These are phyloP conservation scores for Cairneyella variabilis DNA, from an alignment of 495 filamentous ascomycete genomes.

Conservation along the genomic window DNA sequence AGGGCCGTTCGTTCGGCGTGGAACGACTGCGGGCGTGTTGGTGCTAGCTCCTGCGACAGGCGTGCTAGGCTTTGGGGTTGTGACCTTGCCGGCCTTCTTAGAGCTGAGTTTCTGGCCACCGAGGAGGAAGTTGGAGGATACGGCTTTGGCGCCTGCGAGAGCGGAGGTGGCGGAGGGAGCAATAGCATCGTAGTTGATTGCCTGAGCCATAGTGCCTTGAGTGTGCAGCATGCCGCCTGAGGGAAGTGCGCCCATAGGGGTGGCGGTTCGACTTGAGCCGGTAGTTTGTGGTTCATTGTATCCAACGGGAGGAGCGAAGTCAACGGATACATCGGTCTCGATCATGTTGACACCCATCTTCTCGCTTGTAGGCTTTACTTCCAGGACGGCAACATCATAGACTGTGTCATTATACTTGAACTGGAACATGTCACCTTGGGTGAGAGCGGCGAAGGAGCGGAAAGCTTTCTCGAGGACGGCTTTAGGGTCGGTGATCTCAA, in stretches of 20 bases:
- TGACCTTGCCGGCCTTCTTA: conserved; percentile 74
- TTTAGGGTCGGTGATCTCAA: conserved; percentile 95
- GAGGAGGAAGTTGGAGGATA: conserved; percentile 73
- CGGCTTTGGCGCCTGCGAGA: conserved; percentile 55
- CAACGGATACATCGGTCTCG: conserved; percentile 92
- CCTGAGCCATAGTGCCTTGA: conserved; percentile 91
- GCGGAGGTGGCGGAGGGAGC: conserved; percentile 68
- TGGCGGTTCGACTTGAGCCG: conserved; percentile 55
- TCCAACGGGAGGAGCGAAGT: conserved; percentile 90
- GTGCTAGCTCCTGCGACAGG: conserved; percentile 68
- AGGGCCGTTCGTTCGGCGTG: conserved; percentile 66
- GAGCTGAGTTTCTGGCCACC: conserved; percentile 74
- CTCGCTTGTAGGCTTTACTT: conserved; percentile 77
- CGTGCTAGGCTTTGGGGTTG: conserved; percentile 77
- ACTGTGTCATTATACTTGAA: conserved; percentile 92
- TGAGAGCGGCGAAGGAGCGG: conserved; percentile 89
- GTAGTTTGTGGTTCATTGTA: conserved; percentile 79
- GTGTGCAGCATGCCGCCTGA: conserved; percentile 70
- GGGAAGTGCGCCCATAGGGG: conserved; percentile 53
- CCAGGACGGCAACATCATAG: conserved; percentile 87
- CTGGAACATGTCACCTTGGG: conserved; percentile 87
- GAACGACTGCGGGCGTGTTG: conserved; percentile 43
- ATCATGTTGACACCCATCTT: conserved; percentile 85
- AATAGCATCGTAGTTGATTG: conserved; percentile 96
- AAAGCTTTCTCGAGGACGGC: conserved; percentile 97